Conservation (phyloP, 352 stramenopile genomes). For the Globisporangium carolinianum region DNA sequence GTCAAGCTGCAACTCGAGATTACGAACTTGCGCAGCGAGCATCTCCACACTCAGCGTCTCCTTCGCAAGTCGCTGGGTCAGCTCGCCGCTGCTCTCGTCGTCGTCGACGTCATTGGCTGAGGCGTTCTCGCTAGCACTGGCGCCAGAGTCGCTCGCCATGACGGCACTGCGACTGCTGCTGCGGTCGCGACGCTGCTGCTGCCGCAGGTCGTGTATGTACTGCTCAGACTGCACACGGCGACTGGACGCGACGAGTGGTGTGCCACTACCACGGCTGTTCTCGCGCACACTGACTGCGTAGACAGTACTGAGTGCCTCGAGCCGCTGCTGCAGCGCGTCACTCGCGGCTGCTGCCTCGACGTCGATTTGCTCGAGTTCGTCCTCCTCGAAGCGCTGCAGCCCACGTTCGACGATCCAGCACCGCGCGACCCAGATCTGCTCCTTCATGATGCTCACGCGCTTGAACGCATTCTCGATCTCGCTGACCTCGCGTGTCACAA, state of each 20-base stretch:
- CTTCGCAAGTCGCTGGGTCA: slow-evolving; percentile 16
- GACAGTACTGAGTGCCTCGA: slow-evolving; percentile 5
- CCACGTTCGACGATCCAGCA: slow-evolving; percentile 28
- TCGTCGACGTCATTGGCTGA: not conserved
- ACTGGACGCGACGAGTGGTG: not conserved
- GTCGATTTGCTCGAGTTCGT: slow-evolving; percentile 13
- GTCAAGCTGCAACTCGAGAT: slow-evolving; percentile 23
- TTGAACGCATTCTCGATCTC: slow-evolving; percentile 35
- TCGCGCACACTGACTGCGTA: slow-evolving; percentile 14
- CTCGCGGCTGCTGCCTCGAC: slow-evolving; percentile 5
- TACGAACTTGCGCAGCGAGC: slow-evolving; percentile 12
- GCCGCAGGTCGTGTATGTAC: not conserved
- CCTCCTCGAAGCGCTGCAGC: slow-evolving; percentile 22
- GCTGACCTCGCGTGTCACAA: slow-evolving; percentile 18
- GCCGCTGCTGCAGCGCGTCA: slow-evolving; percentile 5
- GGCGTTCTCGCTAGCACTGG: too few relatives aligned
- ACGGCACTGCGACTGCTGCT: not conserved
- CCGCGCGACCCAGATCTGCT: slow-evolving; percentile 26
- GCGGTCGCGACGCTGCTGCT: not conserved
- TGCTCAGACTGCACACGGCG: slow-evolving; percentile 4
- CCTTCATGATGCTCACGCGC: slow-evolving; percentile 34
- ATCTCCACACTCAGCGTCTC: slow-evolving; percentile 20
- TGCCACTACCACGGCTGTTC: slow-evolving; percentile 11
- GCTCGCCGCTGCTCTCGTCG: slow-evolving; percentile 1
- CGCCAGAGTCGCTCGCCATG: not conserved